Evolutionary conservation across 2,329 filamentous ascomycete species (phyloP).

Genomic region (Aspergillus sp.): DNA sequence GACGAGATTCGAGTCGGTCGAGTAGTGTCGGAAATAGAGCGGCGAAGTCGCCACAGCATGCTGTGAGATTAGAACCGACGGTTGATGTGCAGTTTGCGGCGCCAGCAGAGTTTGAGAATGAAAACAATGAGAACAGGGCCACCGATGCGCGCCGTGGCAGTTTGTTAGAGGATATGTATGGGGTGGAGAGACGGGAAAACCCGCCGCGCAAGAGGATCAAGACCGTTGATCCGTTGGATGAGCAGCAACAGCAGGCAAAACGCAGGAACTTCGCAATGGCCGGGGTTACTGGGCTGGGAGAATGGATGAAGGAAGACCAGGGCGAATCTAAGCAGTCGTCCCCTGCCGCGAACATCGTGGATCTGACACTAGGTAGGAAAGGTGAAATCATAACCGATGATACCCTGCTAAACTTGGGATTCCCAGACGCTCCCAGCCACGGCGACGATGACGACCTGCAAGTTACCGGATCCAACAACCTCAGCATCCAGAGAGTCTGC

Average conservation of each 20-base stretch:
- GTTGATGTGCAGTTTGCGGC: conserved; percentile 26
- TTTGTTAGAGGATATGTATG: conserved; percentile 69
- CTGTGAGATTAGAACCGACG: conserved; percentile 8
- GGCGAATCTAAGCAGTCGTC: conserved; percentile 27
- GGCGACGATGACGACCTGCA: conserved; percentile 33
- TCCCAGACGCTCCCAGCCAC: conserved; percentile 12
- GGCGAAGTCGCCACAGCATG: conserved; percentile 5
- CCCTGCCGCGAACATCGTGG: conserved; percentile 45
- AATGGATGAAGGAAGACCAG: conserved; percentile 59
- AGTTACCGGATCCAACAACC: conserved; percentile 49
- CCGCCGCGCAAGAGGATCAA: conserved; percentile 62
- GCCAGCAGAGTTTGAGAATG: conserved; percentile 18
- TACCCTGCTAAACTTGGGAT: conserved; percentile 13
- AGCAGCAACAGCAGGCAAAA: conserved; percentile 38
- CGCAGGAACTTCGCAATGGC: conserved; percentile 36
- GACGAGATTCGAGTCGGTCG: conserved; percentile 8
- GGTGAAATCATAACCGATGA: neutral
- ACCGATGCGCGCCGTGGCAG: conserved; percentile 18
- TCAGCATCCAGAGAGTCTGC: conserved; percentile 66
- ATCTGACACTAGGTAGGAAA: conserved; percentile 36
- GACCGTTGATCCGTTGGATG: conserved; percentile 33
- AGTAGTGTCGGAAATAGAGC: conserved; percentile 2
- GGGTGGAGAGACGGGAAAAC: conserved; percentile 60
- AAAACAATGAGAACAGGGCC: conserved; percentile 24
- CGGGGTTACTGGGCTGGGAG: conserved; percentile 53